Evolutionary conservation across 2,329 filamentous ascomycete genomes (phyloP).

Genomic region (Penicillium sp.): DNA sequence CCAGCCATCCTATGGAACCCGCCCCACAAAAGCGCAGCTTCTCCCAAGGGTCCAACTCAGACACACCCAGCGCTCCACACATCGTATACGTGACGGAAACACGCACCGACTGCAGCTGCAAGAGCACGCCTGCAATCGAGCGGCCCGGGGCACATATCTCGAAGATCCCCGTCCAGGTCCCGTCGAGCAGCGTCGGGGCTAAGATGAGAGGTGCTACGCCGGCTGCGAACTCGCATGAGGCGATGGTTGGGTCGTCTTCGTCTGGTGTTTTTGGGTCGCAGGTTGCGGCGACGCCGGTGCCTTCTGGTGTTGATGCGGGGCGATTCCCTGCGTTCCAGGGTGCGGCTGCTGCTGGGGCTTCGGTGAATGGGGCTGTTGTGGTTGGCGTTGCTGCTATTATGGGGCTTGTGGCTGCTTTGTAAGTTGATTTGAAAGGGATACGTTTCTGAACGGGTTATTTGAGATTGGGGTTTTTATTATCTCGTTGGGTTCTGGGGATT

Average conservation of each 20-base stretch:
- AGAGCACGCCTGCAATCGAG: slow-evolving; percentile 5
- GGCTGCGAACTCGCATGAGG: slow-evolving; percentile 1
- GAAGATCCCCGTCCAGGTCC: slow-evolving; percentile 23
- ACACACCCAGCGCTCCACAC: slow-evolving; percentile 2
- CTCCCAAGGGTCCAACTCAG: neutral
- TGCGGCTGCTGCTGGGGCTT: slow-evolving; percentile 12
- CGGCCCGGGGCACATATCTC: slow-evolving; percentile 11
- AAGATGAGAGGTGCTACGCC: slow-evolving; percentile 12
- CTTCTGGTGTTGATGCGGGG: slow-evolving; percentile 19
- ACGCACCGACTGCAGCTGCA: slow-evolving; percentile 23
- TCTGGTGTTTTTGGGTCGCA: slow-evolving; percentile 15
- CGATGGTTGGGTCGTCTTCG: slow-evolving; percentile 14
- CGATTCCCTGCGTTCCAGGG: slow-evolving; percentile 21
- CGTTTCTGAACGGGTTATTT: neutral
- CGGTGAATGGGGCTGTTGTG: slow-evolving; percentile 13
- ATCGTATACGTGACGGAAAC: slow-evolving; percentile 26
- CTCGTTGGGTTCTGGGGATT: neutral
- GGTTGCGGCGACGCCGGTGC: slow-evolving; percentile 14
- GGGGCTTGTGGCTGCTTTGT: slow-evolving; percentile 26
- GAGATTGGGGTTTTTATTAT: neutral
- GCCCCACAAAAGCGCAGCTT: slow-evolving; percentile 17
- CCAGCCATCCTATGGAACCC: slow-evolving; percentile 21
- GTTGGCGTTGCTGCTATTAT: slow-evolving; percentile 23
- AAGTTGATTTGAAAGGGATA: neutral
- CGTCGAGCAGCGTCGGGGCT: slow-evolving; percentile 13